These are phyloP conservation scores for Zostera marina DNA, from an alignment of 116 monocot genomes.

Conservation along the genomic window DNA sequence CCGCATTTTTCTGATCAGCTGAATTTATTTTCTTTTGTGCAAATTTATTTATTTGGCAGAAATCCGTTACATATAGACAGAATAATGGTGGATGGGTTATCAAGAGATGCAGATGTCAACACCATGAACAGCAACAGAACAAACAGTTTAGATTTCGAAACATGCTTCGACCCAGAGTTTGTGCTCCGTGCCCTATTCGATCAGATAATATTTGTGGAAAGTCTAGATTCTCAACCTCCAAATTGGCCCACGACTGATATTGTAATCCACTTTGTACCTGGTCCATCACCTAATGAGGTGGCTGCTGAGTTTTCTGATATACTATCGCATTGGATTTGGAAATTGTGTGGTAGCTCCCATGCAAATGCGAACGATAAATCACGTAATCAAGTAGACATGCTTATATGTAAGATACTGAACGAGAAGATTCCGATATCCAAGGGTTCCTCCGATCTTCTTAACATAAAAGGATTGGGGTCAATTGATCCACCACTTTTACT, in stretches of 20 bases:
- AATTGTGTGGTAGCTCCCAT: slow-evolving; percentile 1
- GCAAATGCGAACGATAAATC: not conserved
- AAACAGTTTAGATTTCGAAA: not conserved
- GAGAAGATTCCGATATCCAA: slow-evolving; percentile 8
- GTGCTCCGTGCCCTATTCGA: slow-evolving; percentile 8
- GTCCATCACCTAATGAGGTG: not conserved
- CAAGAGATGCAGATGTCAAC: too few species aligned
- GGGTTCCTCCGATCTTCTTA: not conserved
- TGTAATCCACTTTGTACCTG: slow-evolving; percentile 4
- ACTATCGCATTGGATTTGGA: slow-evolving; percentile 10
- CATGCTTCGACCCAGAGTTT: slow-evolving; percentile 2
- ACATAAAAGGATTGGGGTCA: not conserved
- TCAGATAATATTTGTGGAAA: slow-evolving; percentile 9
- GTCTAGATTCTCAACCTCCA: not conserved
- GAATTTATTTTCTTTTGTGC: too few species aligned
- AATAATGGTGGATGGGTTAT: too few species aligned
- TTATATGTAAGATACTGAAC: slow-evolving; percentile 11
- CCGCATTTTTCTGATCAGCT: too few species aligned
- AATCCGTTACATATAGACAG: too few species aligned
- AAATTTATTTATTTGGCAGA: too few species aligned
- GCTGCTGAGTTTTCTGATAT: slow-evolving; percentile 11
- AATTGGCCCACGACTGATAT: not conserved
- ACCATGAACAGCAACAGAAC: too few species aligned
- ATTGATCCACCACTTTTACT: not conserved
- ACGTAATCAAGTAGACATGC: not conserved